Evolutionary conservation across 345 rosid species (phyloP), one percentile per base, ranked within the genome.

Genomic region (Syzygium aqueum): DNA sequence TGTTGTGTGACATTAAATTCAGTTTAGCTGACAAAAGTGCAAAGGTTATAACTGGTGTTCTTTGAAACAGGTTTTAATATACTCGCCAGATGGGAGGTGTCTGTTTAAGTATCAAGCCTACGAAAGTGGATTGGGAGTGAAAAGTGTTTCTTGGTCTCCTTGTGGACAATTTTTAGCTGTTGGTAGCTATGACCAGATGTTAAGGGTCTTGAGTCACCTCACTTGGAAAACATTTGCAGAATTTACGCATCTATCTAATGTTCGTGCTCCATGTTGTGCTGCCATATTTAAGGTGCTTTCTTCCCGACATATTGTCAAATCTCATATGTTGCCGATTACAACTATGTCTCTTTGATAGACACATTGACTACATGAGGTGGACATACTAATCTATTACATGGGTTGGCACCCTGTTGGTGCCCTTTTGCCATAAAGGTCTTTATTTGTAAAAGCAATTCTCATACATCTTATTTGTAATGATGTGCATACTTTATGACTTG

Each of bases 191-290:
- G 99, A 97, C 90, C 99, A 97, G 91, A 95, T 95, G 96, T 86
- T 96, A 89, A 94, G 99, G 50, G 93, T 97, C 87, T 91, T 95
- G 78, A 94, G 93, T 92, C 99, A 97, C 92, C 92, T 97, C 59
- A 95, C 98, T 15, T 95, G 99, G 99, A 97, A 96, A 91, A 95
- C 96, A 22, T 96, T 97, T 89, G 98, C 98, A n/a, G 99, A 97
- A 90, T 96, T 97, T 87, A 90, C 92, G 92, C 99, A 97, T 90
- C 90, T 95, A 84, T 95, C 98, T 83, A 93, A 93, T 25, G 96
- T 97, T 78, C 98, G 97, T 59, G 93, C 93, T 30, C 99, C 99
- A 88, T 97, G 98, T 88, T 92, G 86, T 90, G 99, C 98, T 89
- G 95, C 98, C 89, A 93, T 96, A 86, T 96, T 97, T 88, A 97